A percentile compares a stretch with the other conserved stretches of the same genome.
phyloP scores from a whole-genome alignment of 352 stramenopile genomes.

The Globisporangium carolinianum region DNA sequence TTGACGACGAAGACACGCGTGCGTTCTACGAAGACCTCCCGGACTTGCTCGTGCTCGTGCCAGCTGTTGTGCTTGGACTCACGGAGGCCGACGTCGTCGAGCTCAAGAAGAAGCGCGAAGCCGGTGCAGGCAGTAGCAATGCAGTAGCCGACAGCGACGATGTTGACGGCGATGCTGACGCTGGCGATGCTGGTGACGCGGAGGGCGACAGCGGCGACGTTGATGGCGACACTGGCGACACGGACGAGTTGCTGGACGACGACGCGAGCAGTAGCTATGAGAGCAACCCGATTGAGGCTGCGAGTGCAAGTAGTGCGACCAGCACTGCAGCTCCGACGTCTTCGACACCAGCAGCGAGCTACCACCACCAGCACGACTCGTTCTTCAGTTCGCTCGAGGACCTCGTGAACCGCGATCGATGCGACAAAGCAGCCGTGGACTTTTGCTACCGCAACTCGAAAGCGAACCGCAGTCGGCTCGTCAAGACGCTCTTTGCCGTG shows the following conservation, averaged over 20 bases:
- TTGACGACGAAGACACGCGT: slow-evolving; percentile 94
- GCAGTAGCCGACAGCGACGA: slow-evolving; percentile 12
- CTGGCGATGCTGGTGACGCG: slow-evolving; percentile 24
- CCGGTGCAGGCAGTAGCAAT: slow-evolving; percentile 9
- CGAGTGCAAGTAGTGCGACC: slow-evolving; percentile 17
- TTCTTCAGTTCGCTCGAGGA: slow-evolving; percentile 90
- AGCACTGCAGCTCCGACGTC: not conserved
- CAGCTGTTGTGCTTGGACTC: slow-evolving; percentile 89
- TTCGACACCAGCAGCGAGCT: slow-evolving; percentile 24
- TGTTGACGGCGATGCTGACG: slow-evolving; percentile 28
- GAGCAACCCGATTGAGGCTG: slow-evolving; percentile 9
- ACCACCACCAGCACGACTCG: slow-evolving; percentile 93
- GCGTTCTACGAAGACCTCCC: slow-evolving; percentile 97
- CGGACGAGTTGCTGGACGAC: slow-evolving; percentile 5
- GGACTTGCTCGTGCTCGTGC: slow-evolving; percentile 92
- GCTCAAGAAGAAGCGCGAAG: slow-evolving; percentile 83
- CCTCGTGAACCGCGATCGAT: slow-evolving; percentile 91
- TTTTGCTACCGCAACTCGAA: slow-evolving; percentile 97
- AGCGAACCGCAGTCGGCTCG: slow-evolving; percentile 83
- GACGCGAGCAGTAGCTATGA: slow-evolving; percentile 2
- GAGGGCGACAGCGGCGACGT: slow-evolving; percentile 24
- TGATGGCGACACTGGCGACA: slow-evolving; percentile 22
- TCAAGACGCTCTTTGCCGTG: slow-evolving; percentile 92
- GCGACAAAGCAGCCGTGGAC: slow-evolving; percentile 93
- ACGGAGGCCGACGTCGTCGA: slow-evolving; percentile 83